Base-by-base conservation (phyloP, 352 stramenopile genomes). In the Globisporangium nodosum region DNA sequence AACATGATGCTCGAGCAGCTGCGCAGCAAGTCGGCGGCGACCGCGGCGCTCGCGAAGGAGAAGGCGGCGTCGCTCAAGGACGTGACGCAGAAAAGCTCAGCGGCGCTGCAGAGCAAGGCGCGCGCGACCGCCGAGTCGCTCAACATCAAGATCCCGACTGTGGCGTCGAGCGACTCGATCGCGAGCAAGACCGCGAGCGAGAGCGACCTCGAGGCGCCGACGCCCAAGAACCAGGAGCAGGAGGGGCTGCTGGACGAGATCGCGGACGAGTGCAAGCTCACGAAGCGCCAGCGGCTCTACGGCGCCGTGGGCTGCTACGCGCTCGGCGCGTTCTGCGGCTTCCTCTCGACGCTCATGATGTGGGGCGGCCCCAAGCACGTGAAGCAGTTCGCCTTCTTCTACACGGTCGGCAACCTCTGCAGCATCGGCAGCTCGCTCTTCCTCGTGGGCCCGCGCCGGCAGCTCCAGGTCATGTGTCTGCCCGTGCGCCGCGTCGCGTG, bases 331-430 rank as follows among this genome's bases (percentile, higher is more conserved):
- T 55, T 94, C 35, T 92, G 81, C 61, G 78, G 78, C 47, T 88
- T 94, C 60, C 49, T 93, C 40, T 85, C 83, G 18, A 91, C 83
- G 58, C 60, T 91, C 21, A 86, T 93, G 73, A 74, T 91, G 76
- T 91, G 79, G 79, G 81, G 81, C 31, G 83, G 83, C 1, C 77
- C 83, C 2, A 80, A 77, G 61, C 84, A 94, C 65, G 65, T 94
- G 16, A 91, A 90, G 60, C 79, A 90, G 58, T 94, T 94, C 63
- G 84, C 69, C 21, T 94, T 94, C 69, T 92, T 94, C 65, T 94
- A 94, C 63, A 92, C 82, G 13, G 61, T 94, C 33, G 81, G 84
- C n/a, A 89, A 74, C 55, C 71, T 94, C 21, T 87, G 77, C 66
- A 87, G 78, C 42, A 88, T 94, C 48, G 81, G 81, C 49, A 88